Evolutionary conservation across 306 rosid species (phyloP).

Genomic region (Malus orientalis): DNA sequence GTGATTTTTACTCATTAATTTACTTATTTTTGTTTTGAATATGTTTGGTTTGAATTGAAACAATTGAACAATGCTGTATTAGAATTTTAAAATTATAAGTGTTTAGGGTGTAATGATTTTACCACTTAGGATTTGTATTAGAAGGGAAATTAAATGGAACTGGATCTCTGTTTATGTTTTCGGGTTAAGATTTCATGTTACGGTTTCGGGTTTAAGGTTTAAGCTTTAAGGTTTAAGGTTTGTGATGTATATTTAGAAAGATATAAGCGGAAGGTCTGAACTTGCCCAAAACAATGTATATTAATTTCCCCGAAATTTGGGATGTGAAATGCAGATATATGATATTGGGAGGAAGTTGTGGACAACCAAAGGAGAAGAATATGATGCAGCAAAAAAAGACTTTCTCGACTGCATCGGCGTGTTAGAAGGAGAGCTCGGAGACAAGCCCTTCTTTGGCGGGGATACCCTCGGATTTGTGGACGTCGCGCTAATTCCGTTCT

Average conservation of each 20-base stretch:
- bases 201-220: neutral
- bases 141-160: neutral
- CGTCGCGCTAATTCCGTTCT: constrained; percentile 14
- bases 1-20: neutral
- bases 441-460: constrained; percentile 20
- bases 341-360: constrained; percentile 18
- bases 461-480: constrained; percentile 17
- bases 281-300: neutral
- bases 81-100: too few species aligned
- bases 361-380: constrained; percentile 19
- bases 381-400: constrained; percentile 15
- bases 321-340: constrained; percentile 16
- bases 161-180: neutral
- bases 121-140: neutral
- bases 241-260: neutral
- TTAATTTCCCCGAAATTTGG: neutral
- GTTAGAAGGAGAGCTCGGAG: constrained; percentile 29
- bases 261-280: constrained; percentile 8
- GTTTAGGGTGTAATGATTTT: neutral
- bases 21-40: neutral
- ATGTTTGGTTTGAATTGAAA: neutral
- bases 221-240: neutral
- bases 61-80: neutral
- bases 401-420: neutral
- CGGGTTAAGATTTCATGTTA: neutral